Base-by-base conservation (phyloP, 2,329 filamentous ascomycete genomes). In the Fusarium temperatum region DNA sequence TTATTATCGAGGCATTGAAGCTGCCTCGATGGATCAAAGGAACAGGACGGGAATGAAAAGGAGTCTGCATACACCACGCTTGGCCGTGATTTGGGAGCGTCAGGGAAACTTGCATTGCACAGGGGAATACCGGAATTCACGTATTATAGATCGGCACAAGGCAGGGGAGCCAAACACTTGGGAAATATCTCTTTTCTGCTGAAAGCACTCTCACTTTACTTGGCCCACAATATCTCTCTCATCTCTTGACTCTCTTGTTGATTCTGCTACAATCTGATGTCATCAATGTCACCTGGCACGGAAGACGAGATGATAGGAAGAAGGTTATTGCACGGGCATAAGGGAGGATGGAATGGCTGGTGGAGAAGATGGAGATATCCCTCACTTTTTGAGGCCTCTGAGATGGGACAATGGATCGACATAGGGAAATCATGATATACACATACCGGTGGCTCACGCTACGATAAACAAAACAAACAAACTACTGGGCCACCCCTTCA, bases 101-200 rank as follows among this genome's bases (percentile, higher is more conserved):
- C 55, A 63, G 60, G 63, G 68, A 72, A 72, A 70, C 68, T 78
- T 72, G 73, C 74, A 77, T 78, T 77, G 72, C 61, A 77, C 70
- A 51, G 66, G 59, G 75, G 65, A 62, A 77, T 41, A 55, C 66
- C 50, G 75, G 75, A 73, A 58, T 58, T 72, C 63, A 77, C 66
- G 72, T 77, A 73, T 75, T 77, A 78, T 78, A 78, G 76, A 78
- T 75, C 71, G 73, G 76, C 74, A 78, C 62, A 75, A 72, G 66
- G 76, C 73, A 77, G 65, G 70, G 64, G 67, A 63, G 69, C 66
- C 70, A 76, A 77, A 61, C 75, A 77, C 68, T 77, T 73, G 76
- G 76, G 68, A 65, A 70, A 67, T 72, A 66, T 73, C 57, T 70
- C 69, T 74, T 62, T 72, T 70, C 50, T 72, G 63, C 58, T 70